Evolutionary conservation across 345 rosid species (phyloP).

Genomic region (Eucalyptus globulus): DNA sequence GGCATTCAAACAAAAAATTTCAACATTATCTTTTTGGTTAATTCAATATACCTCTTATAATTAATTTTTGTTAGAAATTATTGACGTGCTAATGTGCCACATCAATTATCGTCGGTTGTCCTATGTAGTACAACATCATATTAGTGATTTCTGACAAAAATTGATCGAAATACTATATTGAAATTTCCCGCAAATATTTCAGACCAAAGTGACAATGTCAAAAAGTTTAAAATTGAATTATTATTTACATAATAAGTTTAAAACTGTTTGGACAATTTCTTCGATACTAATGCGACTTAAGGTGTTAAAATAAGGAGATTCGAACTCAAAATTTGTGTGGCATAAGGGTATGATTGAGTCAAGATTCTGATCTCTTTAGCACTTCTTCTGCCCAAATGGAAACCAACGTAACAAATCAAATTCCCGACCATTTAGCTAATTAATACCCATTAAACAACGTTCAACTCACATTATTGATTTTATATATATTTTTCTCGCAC

Average conservation of each 20-base stretch:
- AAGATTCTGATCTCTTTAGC: neutral
- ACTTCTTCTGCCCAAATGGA: neutral
- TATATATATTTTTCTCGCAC: neutral
- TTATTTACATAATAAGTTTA: neutral
- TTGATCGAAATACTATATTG: fast-evolving
- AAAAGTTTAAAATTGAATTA: neutral
- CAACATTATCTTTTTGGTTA: neutral
- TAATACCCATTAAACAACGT: neutral
- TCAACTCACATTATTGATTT: neutral
- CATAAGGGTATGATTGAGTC: neutral
- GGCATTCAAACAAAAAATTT: neutral
- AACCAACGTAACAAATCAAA: neutral
- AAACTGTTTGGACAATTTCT: fast-evolving
- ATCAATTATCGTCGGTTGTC: fast-evolving
- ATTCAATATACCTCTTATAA: fast-evolving
- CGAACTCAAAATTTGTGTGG: neutral
- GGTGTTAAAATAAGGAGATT: neutral
- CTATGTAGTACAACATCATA: fast-evolving
- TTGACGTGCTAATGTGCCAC: fast-evolving
- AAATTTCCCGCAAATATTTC: fast-evolving
- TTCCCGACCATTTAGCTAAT: neutral
- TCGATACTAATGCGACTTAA: neutral
- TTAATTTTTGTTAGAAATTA: neutral
- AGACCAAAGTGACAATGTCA: fast-evolving
- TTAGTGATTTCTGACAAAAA: fast-evolving